These are phyloP conservation scores for Lagenidium sp. DNA, from an alignment of 352 stramenopile genomes.

Conservation along the genomic window DNA sequence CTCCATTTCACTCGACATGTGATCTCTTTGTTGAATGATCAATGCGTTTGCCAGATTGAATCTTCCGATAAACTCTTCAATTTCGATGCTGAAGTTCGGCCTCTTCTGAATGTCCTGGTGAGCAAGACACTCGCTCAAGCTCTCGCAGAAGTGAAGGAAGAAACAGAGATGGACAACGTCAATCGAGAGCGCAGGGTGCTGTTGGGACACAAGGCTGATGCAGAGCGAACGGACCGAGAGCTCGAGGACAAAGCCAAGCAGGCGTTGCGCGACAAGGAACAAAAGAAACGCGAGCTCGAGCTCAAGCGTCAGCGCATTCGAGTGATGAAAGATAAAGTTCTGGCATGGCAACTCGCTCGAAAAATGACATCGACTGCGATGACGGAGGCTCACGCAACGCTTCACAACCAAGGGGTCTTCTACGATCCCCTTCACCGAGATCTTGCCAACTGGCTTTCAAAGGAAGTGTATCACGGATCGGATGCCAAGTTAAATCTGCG, in stretches of 20 bases:
- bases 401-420: constrained; percentile 48
- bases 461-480: constrained; percentile 28
- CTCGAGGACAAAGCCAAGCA: constrained; percentile 47
- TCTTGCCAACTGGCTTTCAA: constrained; percentile 28
- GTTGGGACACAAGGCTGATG: constrained; percentile 32
- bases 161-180: constrained; percentile 52
- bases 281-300: constrained; percentile 31
- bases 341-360: constrained; percentile 50
- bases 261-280: constrained; percentile 35
- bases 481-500: constrained; percentile 36
- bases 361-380: constrained; percentile 31
- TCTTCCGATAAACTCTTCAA: constrained; percentile 64
- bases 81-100: constrained; percentile 71
- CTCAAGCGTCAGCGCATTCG: constrained; percentile 24
- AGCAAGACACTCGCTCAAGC: constrained; percentile 80
- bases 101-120: constrained; percentile 66
- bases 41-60: constrained; percentile 40
- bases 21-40: neutral
- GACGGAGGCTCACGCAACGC: constrained; percentile 11
- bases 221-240: constrained; percentile 24
- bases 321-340: constrained; percentile 43
- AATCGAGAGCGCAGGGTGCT: constrained; percentile 27
- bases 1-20: neutral
- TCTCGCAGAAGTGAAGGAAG: constrained; percentile 63
- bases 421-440: constrained; percentile 53